Base-by-base conservation (phyloP, 208 protist species). In the Histomonas meleagridis region DNA sequence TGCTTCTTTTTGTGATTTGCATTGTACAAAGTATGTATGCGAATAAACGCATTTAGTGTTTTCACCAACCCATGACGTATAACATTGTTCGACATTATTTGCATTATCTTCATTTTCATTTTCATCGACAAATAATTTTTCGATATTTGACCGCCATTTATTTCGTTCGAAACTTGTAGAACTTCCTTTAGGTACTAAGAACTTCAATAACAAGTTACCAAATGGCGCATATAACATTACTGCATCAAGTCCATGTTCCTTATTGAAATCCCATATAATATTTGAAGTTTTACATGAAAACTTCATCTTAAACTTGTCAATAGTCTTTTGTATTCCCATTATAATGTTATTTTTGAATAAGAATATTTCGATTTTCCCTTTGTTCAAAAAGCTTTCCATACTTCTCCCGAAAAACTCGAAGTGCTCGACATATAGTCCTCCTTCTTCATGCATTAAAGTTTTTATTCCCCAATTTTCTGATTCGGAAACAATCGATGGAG, bases 331-430 rank as follows among this genome's bases (percentile, higher is more conserved):
- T 32, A 32, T 16, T 26, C 76, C 76, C 51, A 86, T 55, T 38
- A 86, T n/a, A 86, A 86, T 46, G 2, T 1, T 55, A n/a, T 86
- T 86, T 28, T 28, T 86, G 46, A 86, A 86, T 12, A 86, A 86
- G 46, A 55, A 86, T 38, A 86, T 49, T 10, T 40, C 46, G 14
- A 86, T 55, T 55, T 28, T 53, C 14, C n/a, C 46, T 9, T 46
- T 46, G 28, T 0, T 38, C 4, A 86, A 9, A 12, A 86, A 51
- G 16, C 46, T 46, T 38, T 86, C 46, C 0, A 86, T 1, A 18
- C 26, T 26, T 18, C 46, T 86, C 16, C 40, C 28, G 16, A 23
- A 26, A 26, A n/a, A n/a, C 23, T 55, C 38, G 46, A 46, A 86
- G 38, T 32, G 55, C 10, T 7, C 7, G 23, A n/a, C 38, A 1